Conservation (phyloP, 768 basidiomycete genomes). For the Podaxis mareebaensis region DNA sequence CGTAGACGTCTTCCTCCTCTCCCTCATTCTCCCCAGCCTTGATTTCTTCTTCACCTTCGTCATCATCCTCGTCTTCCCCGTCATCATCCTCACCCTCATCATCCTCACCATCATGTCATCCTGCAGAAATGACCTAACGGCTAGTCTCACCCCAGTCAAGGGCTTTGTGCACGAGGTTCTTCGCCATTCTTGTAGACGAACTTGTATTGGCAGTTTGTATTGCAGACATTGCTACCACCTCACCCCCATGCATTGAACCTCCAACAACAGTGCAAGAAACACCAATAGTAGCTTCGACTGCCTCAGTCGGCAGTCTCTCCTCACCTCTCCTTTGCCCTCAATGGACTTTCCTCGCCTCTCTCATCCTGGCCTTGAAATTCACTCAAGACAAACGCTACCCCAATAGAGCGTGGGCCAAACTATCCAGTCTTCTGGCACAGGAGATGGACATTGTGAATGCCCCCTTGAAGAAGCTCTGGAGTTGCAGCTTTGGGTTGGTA, state of each 20-base stretch:
- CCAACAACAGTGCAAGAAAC: conserved; percentile 6
- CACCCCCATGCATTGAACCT: too few species aligned
- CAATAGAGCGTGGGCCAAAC: conserved; percentile 91
- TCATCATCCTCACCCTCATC: too few species aligned
- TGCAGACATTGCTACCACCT: conserved; percentile 21
- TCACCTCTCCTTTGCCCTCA: conserved; percentile 87
- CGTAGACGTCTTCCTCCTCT: too few species aligned
- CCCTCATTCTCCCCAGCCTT: too few species aligned
- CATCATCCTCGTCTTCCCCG: too few species aligned
- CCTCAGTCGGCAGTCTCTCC: conserved; percentile 41
- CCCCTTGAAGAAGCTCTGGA: conserved; percentile 85
- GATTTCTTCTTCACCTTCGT: too few species aligned
- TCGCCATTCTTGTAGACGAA: conserved; percentile 69
- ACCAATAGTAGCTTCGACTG: conserved; percentile 22
- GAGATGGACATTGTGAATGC: conserved; percentile 91
- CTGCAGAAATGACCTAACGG: conserved; percentile 26
- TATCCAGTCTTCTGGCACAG: conserved; percentile 81
- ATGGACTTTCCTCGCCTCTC: conserved; percentile 81
- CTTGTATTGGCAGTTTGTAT: conserved; percentile 46
- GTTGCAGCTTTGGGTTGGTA: conserved; percentile 92
- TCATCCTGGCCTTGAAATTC: conserved; percentile 91
- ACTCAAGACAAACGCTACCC: conserved; percentile 93
- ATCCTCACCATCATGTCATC: too few species aligned
- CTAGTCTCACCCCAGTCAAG: conserved; percentile 58
- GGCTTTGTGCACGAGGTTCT: conserved; percentile 88